Evolutionary conservation across 257 asterid species (phyloP), one percentile per base, ranked within the genome.

Genomic region (Solanum appendiculatum): DNA sequence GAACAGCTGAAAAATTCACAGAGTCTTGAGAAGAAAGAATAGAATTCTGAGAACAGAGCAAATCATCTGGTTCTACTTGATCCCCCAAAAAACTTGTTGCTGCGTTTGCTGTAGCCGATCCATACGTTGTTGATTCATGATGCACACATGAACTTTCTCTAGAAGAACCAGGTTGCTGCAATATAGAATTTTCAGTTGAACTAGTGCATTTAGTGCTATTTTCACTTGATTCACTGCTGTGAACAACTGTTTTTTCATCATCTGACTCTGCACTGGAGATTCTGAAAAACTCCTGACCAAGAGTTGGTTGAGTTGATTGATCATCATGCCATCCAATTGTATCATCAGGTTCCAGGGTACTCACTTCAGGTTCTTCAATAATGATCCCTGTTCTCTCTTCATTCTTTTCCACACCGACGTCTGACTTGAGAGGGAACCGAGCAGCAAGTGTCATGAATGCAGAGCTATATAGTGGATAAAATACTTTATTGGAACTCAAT

Each of bases 11-110:
- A 81, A 31, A 48, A n/a, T 81, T 81, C 2, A 25, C 81, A 36
- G 97, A 93, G 88, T 91, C 90, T 86, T 93, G 97, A 86, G 98
- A 92, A 68, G 95, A 93, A 89, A 88, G 90, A 81, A 89, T 94
- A 36, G 93, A 91, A 86, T 90, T 92, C 83, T 95, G 96, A 87
- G 97, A 95, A 82, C 94, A 94, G 87, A 93, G 88, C 39, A 94
- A 84, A 33, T 93, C 93, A 85, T 93, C 95, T 82, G 88, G 85
- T 83, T 93, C 97, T 86, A 73, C 89, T 88, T 91, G 94, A 88
- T 91, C 94, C 83, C 88, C 69, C 21, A 20, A 69, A 46, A 69
- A 75, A 56, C 88, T 88, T 64, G 87, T 88, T 82, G 69, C 69
- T 81, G 69, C 69, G 34, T 29, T 81, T 1, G 29, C 85, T 31